Percentiles rank a stretch among this genome's conserved stretches.
Evolutionary conservation across 345 rosid species (phyloP).

Genomic region (Arabidopsis arenosa): DNA sequence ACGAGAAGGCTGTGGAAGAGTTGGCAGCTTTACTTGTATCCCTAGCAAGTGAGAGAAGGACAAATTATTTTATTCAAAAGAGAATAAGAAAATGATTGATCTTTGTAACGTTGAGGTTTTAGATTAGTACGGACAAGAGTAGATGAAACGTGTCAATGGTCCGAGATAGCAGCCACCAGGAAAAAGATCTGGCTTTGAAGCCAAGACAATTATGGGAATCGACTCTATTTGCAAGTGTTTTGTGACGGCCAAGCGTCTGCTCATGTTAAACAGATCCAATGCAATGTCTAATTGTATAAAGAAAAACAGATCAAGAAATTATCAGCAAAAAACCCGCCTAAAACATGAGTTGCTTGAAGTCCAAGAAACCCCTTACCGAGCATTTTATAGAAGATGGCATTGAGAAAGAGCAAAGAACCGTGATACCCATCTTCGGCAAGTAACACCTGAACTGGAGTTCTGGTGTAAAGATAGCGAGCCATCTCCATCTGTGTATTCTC

Average conservation of each 20-base stretch:
- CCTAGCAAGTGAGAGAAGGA: slow-evolving; percentile 30
- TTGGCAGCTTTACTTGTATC: slow-evolving; percentile 41
- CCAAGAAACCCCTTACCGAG: slow-evolving; percentile 39
- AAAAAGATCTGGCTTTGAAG: slow-evolving; percentile 47
- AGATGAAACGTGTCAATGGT: slow-evolving; percentile 41
- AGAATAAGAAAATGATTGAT: background rate
- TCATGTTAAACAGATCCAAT: slow-evolving; percentile 39
- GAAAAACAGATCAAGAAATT: slow-evolving; percentile 5
- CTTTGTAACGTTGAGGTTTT: slow-evolving; percentile 12
- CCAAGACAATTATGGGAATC: slow-evolving; percentile 45
- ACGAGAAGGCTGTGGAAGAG: slow-evolving; percentile 38
- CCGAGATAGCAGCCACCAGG: slow-evolving; percentile 42
- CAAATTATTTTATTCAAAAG: background rate
- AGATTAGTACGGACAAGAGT: slow-evolving; percentile 37
- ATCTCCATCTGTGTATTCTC: slow-evolving; percentile 42
- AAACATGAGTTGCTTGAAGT: slow-evolving; percentile 7
- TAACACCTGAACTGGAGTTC: slow-evolving; percentile 43
- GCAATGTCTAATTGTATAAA: slow-evolving; percentile 35
- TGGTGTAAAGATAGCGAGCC: slow-evolving; percentile 45
- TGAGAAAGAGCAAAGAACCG: slow-evolving; percentile 37
- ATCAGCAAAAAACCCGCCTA: background rate
- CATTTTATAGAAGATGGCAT: slow-evolving; percentile 43
- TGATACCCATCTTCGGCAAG: slow-evolving; percentile 41
- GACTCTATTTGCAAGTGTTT: slow-evolving; percentile 45
- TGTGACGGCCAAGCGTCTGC: slow-evolving; percentile 44